Conservation (phyloP, 2,329 filamentous ascomycete species). For the Immersiporthe knoxdaviesiana region DNA sequence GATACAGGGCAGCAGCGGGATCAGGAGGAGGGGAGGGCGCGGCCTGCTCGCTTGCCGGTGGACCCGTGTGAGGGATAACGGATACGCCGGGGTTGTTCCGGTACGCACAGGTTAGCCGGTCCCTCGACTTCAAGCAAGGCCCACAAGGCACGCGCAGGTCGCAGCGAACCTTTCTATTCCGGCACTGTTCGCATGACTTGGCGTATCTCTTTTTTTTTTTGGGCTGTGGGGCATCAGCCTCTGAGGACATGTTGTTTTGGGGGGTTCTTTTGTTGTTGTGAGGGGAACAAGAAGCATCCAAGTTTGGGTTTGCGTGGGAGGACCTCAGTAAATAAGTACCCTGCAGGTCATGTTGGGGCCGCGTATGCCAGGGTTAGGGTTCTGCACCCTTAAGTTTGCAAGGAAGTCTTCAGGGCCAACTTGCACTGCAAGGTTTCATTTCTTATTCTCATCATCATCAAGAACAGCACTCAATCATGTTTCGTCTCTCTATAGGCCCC, state of each 20-base stretch:
- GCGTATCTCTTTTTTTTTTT: constrained; percentile 1
- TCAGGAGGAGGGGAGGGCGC: background rate
- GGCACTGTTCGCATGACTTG: constrained; percentile 22
- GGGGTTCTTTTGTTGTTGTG: background rate
- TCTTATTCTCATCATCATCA: background rate
- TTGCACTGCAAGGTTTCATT: background rate
- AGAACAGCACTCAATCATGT: no score
- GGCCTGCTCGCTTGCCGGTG: background rate
- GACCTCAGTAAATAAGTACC: background rate
- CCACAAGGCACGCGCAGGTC: constrained; percentile 16
- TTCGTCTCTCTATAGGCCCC: no score
- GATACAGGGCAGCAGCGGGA: background rate
- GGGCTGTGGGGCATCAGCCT: background rate
- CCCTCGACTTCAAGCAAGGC: constrained; percentile 11
- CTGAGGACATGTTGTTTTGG: background rate
- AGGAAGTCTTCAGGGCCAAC: no score
- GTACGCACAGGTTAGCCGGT: constrained; percentile 10
- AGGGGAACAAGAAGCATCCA: background rate
- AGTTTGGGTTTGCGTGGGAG: background rate
- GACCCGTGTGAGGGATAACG: background rate
- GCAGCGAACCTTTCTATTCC: constrained; percentile 18
- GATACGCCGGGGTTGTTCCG: background rate
- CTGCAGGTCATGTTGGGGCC: background rate
- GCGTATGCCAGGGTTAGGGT: background rate
- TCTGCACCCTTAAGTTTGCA: no score